Percentiles rank a stretch among this genome's conserved stretches.
Conservation (phyloP, 495 filamentous ascomycete species). For the Corynascus novoguineensis region DNA sequence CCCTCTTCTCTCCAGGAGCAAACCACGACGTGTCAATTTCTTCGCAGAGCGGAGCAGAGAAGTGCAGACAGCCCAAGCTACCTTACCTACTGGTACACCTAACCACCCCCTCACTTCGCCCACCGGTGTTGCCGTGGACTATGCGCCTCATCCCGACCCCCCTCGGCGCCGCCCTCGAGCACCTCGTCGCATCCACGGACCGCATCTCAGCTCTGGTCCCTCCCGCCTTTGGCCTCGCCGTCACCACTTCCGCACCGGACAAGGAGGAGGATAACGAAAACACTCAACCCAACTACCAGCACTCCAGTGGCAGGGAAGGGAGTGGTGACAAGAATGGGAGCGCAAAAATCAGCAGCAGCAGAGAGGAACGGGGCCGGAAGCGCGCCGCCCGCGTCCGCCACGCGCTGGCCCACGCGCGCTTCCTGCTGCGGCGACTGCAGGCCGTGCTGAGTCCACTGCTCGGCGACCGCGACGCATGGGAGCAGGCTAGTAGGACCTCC, state of each 20-base stretch:
- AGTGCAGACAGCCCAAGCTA: too few relatives aligned
- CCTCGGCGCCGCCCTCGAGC: background rate
- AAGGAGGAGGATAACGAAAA: background rate
- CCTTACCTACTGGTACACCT: too few relatives aligned
- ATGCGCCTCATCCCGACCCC: conserved; percentile 2
- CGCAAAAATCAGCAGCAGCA: background rate
- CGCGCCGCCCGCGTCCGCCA: background rate
- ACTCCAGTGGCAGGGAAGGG: background rate
- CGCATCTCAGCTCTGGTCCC: conserved; percentile 2
- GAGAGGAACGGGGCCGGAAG: background rate
- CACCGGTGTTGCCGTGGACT: too few relatives aligned
- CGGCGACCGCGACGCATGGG: background rate
- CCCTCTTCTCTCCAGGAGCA: too few relatives aligned
- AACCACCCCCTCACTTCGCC: too few relatives aligned
- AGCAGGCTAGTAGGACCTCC: too few relatives aligned
- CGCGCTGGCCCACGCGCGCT: background rate
- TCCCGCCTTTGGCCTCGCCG: background rate
- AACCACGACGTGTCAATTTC: too few relatives aligned
- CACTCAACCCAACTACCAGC: background rate
- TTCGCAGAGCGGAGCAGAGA: too few relatives aligned
- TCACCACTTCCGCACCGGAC: background rate
- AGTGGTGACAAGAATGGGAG: too few relatives aligned
- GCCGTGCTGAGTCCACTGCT: background rate
- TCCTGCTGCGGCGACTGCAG: background rate
- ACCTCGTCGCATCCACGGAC: background rate